Conservation (phyloP, 164 flowering plant genomes). For the Piper betle region DNA sequence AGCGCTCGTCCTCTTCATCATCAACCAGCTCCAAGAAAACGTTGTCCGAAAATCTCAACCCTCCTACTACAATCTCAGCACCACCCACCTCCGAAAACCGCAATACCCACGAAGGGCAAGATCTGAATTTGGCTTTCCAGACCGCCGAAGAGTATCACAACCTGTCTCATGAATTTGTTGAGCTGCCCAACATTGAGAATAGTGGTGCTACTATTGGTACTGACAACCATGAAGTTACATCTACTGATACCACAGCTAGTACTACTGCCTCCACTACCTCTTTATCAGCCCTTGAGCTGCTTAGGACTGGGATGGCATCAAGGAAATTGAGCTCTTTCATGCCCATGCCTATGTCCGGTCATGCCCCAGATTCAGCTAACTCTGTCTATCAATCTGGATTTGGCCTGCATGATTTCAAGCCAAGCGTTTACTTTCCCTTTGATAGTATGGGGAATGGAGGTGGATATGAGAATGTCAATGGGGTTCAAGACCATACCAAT, state of each 20-base stretch:
- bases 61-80: slow-evolving; percentile 7
- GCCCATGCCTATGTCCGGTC: slow-evolving; percentile 29
- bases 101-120: slow-evolving; percentile 45
- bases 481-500: slow-evolving; percentile 18
- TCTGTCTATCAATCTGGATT: slow-evolving; percentile 38
- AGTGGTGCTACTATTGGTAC: slow-evolving; percentile 2
- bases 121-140: slow-evolving; percentile 55
- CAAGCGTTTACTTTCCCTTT: slow-evolving; percentile 41
- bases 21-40: slow-evolving; percentile 9
- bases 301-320: slow-evolving; percentile 28
- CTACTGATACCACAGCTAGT: slow-evolving; percentile 12
- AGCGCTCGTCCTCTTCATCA: slow-evolving; percentile 31
- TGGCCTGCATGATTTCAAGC: slow-evolving; percentile 43
- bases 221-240: slow-evolving; percentile 11
- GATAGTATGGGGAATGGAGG: slow-evolving; percentile 47
- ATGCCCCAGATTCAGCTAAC: slow-evolving; percentile 16
- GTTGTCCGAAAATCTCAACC: slow-evolving; percentile 29
- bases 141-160: slow-evolving; percentile 22
- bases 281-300: slow-evolving; percentile 38
- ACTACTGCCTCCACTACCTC: slow-evolving; percentile 15
- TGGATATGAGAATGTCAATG: slow-evolving; percentile 37
- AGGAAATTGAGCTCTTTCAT: slow-evolving; percentile 48
- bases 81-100: slow-evolving; percentile 31
- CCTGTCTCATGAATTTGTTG: slow-evolving; percentile 16
- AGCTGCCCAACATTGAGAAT: slow-evolving; percentile 18